Percentiles rank a stretch among this genome's conserved stretches.
Conservation (phyloP, 257 asterid species). For the Fraxinus pennsylvanica region DNA sequence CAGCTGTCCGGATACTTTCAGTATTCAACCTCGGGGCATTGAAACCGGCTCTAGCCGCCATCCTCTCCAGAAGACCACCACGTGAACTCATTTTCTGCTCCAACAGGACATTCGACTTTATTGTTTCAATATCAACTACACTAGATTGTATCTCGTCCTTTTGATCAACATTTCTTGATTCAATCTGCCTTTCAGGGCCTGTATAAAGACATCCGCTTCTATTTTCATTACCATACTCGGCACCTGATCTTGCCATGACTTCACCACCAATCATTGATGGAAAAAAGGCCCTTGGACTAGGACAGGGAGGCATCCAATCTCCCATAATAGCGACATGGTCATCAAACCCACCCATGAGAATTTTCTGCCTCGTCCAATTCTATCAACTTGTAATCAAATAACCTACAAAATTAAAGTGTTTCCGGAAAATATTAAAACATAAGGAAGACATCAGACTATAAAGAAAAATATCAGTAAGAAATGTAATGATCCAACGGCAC, state of each 20-base stretch:
- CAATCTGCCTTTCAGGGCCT: conserved; percentile 26
- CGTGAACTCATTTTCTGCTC: conserved; percentile 45
- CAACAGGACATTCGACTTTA: conserved; percentile 29
- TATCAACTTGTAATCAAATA: conserved; percentile 18
- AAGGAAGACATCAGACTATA: conserved; percentile 16
- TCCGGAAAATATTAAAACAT: not conserved
- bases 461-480: not conserved
- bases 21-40: conserved; percentile 80
- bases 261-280: conserved; percentile 53
- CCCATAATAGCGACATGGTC: conserved; percentile 68
- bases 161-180: conserved; percentile 22
- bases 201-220: conserved; percentile 26
- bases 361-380: not conserved
- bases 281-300: conserved; percentile 51
- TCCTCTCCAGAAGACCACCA: conserved; percentile 80
- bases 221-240: conserved; percentile 35
- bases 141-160: conserved; percentile 30
- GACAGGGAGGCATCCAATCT: conserved; percentile 71
- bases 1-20: conserved; percentile 54
- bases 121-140: conserved; percentile 30
- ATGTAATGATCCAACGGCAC: not conserved
- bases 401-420: conserved; percentile 7
- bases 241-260: conserved; percentile 29
- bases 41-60: conserved; percentile 85
- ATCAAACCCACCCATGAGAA: conserved; percentile 70